These are phyloP conservation scores for Penstemon barbatus DNA, from an alignment of 257 asterid genomes.

Conservation along the genomic window DNA sequence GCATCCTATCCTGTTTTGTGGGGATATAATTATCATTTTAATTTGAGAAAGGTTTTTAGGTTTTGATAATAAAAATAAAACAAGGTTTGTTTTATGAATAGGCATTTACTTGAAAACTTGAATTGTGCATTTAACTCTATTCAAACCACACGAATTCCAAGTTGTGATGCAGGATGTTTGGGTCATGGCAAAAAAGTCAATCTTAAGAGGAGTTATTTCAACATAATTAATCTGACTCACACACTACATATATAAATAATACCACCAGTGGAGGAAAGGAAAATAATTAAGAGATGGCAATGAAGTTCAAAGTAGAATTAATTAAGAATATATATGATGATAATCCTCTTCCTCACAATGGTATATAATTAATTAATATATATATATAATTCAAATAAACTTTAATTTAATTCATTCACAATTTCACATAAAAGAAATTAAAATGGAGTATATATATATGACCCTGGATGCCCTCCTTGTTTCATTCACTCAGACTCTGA, in stretches of 20 bases:
- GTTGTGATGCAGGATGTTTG: neutral
- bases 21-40: too few relatives aligned
- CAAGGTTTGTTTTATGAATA: neutral
- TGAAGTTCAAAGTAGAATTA: too few relatives aligned
- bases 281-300: neutral
- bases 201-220: neutral
- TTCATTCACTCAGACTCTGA: constrained; percentile 24
- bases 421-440: neutral
- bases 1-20: too few relatives aligned
- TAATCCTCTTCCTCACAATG: too few relatives aligned
- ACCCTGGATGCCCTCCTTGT: constrained; percentile 22
- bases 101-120: too few relatives aligned
- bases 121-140: neutral
- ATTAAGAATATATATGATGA: neutral
- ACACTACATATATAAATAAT: too few relatives aligned
- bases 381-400: neutral
- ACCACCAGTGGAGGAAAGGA: too few relatives aligned
- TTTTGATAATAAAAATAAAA: too few relatives aligned
- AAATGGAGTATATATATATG: too few relatives aligned
- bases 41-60: too few relatives aligned
- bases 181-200: constrained; percentile 17
- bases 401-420: neutral
- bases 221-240: neutral
- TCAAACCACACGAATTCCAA: neutral
- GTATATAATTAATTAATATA: too few relatives aligned